Evolutionary conservation across 1,284 basidiomycete genomes (phyloP).

Genomic region (Cutaneotrichosporon cavernicola): DNA sequence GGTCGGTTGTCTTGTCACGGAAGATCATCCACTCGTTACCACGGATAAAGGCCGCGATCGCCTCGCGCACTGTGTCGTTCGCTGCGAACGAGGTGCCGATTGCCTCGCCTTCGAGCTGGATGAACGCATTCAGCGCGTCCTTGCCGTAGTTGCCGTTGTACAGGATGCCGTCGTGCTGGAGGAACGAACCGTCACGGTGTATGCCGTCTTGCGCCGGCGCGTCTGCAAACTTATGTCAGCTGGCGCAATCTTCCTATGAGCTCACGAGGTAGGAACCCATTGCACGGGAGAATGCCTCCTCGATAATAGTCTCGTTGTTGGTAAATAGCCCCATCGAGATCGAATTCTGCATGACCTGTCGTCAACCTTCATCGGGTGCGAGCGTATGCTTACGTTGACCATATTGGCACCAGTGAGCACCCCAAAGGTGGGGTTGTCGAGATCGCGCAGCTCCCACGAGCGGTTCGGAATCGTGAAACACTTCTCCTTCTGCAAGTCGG

Average conservation of each 20-base stretch:
- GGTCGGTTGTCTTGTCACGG: conserved; percentile 59
- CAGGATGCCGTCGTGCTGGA: conserved; percentile 62
- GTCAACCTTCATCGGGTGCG: conserved; percentile 12
- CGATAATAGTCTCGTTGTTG: conserved; percentile 25
- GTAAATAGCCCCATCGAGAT: conserved; percentile 31
- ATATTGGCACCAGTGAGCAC: conserved; percentile 63
- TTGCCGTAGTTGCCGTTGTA: conserved; percentile 67
- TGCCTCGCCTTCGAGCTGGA: conserved; percentile 47
- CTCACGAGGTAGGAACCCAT: conserved; percentile 19
- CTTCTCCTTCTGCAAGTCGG: conserved; percentile 53
- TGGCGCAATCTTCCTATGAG: background rate
- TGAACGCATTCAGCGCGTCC: conserved; percentile 49
- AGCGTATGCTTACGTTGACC: background rate
- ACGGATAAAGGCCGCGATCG: conserved; percentile 59
- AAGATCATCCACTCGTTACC: conserved; percentile 68
- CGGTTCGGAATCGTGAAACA: conserved; percentile 61
- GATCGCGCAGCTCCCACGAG: conserved; percentile 58
- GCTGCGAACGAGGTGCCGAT: conserved; percentile 61
- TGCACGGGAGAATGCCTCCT: conserved; percentile 27
- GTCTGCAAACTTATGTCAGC: conserved; percentile 20
- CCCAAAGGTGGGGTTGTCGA: conserved; percentile 56
- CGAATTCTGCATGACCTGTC: conserved; percentile 34
- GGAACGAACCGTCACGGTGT: conserved; percentile 63
- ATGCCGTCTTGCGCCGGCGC: conserved; percentile 60
- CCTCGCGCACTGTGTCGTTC: conserved; percentile 50